Conservation (phyloP, 495 filamentous ascomycete genomes). For the Tuber borchii region DNA sequence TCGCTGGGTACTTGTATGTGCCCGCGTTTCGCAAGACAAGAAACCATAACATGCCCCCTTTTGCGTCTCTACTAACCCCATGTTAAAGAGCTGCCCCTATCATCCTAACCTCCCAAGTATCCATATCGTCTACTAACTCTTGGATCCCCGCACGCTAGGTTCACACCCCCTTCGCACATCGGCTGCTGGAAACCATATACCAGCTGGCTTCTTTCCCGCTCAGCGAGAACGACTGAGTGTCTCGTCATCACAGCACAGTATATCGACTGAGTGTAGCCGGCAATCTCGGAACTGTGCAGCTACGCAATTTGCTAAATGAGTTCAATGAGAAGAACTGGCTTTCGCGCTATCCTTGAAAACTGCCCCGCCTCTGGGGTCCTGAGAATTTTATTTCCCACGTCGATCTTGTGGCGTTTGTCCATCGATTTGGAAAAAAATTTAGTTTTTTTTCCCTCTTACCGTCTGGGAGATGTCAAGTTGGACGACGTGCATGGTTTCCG, state of each 20-base stretch:
- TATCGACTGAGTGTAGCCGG: background rate
- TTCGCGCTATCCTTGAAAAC: background rate
- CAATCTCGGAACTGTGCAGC: background rate
- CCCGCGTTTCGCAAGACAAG: too few relatives aligned
- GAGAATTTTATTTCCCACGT: background rate
- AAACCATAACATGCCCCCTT: too few relatives aligned
- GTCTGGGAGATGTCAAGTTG: background rate
- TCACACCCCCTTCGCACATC: background rate
- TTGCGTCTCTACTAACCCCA: too few relatives aligned
- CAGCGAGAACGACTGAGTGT: background rate
- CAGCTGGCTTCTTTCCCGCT: background rate
- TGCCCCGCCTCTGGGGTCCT: background rate
- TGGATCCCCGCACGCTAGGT: too few relatives aligned
- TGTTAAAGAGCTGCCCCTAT: too few relatives aligned
- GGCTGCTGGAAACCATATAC: background rate
- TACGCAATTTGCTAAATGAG: background rate
- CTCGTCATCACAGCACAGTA: background rate
- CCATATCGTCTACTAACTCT: too few relatives aligned
- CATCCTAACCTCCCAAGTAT: too few relatives aligned
- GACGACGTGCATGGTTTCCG: background rate
- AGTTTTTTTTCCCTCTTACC: background rate
- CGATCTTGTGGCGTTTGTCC: background rate
- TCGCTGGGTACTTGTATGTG: too few relatives aligned
- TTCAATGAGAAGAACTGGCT: background rate
- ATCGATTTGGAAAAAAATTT: background rate